phyloP scores from a whole-genome alignment of 805 yeast species.

The Hanseniaspora lachancei region DNA sequence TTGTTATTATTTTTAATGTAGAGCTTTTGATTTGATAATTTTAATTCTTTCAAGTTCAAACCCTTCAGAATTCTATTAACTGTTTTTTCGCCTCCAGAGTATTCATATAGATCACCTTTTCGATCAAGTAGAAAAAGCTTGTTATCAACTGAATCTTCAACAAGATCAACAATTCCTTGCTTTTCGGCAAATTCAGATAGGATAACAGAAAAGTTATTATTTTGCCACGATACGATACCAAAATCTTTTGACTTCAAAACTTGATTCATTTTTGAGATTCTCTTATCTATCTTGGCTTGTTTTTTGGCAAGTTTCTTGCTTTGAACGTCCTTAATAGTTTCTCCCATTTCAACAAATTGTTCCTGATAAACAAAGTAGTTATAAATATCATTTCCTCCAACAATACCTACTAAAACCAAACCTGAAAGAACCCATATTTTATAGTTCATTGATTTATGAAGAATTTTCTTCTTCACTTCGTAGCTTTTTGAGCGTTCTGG shows the following conservation, averaged over 20 bases:
- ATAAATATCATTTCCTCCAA: constrained; percentile 11
- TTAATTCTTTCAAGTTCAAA: constrained; percentile 32
- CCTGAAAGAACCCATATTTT: constrained; percentile 10
- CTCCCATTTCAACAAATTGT: constrained; percentile 9
- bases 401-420: neutral
- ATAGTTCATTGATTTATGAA: constrained; percentile 7
- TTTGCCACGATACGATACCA: constrained; percentile 17
- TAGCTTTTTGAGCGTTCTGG: constrained; percentile 9
- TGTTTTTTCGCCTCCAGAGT: constrained; percentile 33
- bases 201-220: constrained; percentile 3
- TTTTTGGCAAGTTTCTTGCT: constrained; percentile 18
- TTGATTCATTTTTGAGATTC: constrained; percentile 9
- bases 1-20: constrained; percentile 33
- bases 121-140: constrained; percentile 40
- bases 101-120: constrained; percentile 62
- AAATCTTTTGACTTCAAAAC: neutral
- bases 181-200: constrained; percentile 31
- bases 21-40: constrained; percentile 41
- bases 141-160: constrained; percentile 25
- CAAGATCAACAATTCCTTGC: constrained; percentile 40
- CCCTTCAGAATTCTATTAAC: constrained; percentile 35
- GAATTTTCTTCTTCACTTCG: neutral
- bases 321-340: constrained; percentile 16
- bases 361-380: constrained; percentile 5
- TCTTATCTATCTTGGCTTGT: constrained; percentile 17